phyloP scores from a whole-genome alignment of 2,329 filamentous ascomycete genomes.

The Phyllosticta capitalensis region DNA sequence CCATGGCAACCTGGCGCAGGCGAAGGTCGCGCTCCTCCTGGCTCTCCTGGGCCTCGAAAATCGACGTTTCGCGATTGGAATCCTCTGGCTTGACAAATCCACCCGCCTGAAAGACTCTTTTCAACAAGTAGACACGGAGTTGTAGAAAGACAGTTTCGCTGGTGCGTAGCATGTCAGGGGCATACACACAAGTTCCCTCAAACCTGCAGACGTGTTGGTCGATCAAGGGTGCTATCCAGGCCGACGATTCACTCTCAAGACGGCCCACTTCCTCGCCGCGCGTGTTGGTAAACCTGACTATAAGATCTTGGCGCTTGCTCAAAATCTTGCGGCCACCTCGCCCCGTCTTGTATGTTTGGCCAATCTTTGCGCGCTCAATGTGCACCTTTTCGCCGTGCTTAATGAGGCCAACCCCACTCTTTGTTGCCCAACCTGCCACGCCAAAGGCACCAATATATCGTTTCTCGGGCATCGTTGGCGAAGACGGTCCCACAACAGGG shows the following conservation, averaged over 20 bases:
- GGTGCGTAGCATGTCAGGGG: slow-evolving; percentile 72
- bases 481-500: background rate
- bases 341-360: slow-evolving; percentile 39
- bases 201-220: slow-evolving; percentile 86
- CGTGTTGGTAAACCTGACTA: slow-evolving; percentile 81
- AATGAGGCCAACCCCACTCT: slow-evolving; percentile 65
- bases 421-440: slow-evolving; percentile 82
- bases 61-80: slow-evolving; percentile 59
- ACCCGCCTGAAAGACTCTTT: slow-evolving; percentile 59
- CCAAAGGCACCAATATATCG: slow-evolving; percentile 90
- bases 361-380: slow-evolving; percentile 77
- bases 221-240: slow-evolving; percentile 85
- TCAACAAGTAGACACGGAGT: slow-evolving; percentile 65
- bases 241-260: slow-evolving; percentile 74
- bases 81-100: slow-evolving; percentile 54
- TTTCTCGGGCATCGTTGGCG: slow-evolving; percentile 41
- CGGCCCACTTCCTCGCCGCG: slow-evolving; percentile 76
- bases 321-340: slow-evolving; percentile 34
- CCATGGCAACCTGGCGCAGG: slow-evolving; percentile 74
- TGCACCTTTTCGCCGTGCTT: slow-evolving; percentile 73
- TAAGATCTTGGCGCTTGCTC: slow-evolving; percentile 63
- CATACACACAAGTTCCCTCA: slow-evolving; percentile 80
- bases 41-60: slow-evolving; percentile 81
- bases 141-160: slow-evolving; percentile 95
- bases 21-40: slow-evolving; percentile 74